Evolutionary conservation across 2,329 filamentous ascomycete species (phyloP), one percentile per base, ranked within the genome.

Genomic region (Monosporascus sp.): DNA sequence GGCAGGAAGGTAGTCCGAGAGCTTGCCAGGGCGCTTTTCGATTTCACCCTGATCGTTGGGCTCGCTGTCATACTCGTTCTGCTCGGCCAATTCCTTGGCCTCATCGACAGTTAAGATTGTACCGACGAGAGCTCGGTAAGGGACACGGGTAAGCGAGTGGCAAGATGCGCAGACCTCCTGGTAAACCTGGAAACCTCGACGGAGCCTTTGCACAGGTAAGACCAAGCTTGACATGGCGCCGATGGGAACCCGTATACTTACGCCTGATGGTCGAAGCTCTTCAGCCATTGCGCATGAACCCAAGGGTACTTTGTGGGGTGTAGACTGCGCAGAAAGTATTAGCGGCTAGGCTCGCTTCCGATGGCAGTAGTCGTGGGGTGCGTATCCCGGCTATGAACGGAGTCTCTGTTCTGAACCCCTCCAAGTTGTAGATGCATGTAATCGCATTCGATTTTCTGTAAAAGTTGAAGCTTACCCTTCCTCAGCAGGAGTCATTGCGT

Each of bases 171-270:
- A 99, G 69, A 99, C 94, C 79, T 99, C 94, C 65, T 88, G 90
- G 83, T 99, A 99, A 71, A 99, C 94, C 79, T 96, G 92, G 86
- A 97, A 99, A 77, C 94, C 94, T 80, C 94, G 92, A 74, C 94
- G 94, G 63, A 99, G 91, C 67, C 92, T 96, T 63, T 31, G n/a
- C 83, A 61, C 88, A 80, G 62, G 80, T 85, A 58, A 61, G 50
- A 54, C 54, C 56, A 45, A 58, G 56, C 50, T 55, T 48, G 27
- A 37, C 46, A 35, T 50, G 52, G 49, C 37, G 53, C 44, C 50
- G 50, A 24, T 48, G 20, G 15, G 25, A 36, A 22, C 41, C 54
- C 31, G 38, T 56, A 48, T 61, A 79, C 90, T 87, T 87, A 96
- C 89, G 91, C 87, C 77, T 89, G 87, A 78, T 97, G 93, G 70